phyloP scores from a whole-genome alignment of 2,329 filamentous ascomycete species.

The Talaromyces sp. region DNA sequence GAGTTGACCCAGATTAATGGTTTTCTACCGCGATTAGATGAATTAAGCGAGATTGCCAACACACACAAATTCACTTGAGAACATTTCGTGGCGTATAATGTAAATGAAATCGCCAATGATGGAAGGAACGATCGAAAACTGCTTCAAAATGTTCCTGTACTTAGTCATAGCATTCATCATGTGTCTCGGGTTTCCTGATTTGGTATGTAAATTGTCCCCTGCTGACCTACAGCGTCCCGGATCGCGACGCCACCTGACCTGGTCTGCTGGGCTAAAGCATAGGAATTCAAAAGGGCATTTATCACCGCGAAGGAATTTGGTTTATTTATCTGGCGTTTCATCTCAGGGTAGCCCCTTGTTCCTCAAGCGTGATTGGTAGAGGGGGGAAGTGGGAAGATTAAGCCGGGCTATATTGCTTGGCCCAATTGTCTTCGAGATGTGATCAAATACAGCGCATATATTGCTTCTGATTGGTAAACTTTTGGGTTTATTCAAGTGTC shows the following conservation, averaged over 20 bases:
- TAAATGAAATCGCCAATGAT: background rate
- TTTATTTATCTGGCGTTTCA: constrained; percentile 1
- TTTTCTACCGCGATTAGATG: background rate
- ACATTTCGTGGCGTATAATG: background rate
- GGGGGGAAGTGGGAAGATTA: background rate
- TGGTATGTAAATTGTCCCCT: background rate
- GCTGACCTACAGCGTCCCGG: background rate
- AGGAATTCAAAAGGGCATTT: background rate
- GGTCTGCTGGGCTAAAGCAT: background rate
- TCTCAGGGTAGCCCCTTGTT: background rate
- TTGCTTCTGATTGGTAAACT: background rate
- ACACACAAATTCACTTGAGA: background rate
- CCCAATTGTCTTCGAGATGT: background rate
- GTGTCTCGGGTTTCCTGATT: background rate
- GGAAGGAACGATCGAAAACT: background rate
- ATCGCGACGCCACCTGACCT: background rate
- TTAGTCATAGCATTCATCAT: background rate
- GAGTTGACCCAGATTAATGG: background rate
- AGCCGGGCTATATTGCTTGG: background rate
- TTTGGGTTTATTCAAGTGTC: no score
- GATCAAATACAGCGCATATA: background rate
- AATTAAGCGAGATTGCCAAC: background rate
- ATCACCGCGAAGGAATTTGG: background rate
- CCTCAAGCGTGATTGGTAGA: background rate
- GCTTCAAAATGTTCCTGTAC: background rate